A percentile compares a stretch with the other conserved stretches of the same genome.
Evolutionary conservation across 129 eudicot genomes (phyloP).

Genomic region (Escallonia rubra): DNA sequence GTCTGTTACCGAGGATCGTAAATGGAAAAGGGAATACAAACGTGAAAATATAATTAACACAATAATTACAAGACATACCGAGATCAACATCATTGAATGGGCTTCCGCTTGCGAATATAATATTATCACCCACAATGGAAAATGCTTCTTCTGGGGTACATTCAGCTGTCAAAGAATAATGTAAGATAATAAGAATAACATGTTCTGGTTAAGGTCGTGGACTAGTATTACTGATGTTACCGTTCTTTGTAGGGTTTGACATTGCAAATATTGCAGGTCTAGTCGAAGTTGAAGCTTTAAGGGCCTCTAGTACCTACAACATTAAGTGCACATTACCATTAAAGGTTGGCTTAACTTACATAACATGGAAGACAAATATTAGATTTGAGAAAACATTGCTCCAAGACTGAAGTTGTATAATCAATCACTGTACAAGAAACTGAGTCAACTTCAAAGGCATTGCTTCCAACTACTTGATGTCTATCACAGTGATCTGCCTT

Average conservation of each 20-base stretch:
- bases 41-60: background rate
- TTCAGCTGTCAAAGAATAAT: conserved; percentile 52
- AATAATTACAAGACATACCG: conserved; percentile 41
- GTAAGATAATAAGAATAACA: conserved; percentile 1
- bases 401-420: background rate
- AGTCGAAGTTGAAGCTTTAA: conserved; percentile 85
- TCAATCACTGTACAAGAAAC: background rate
- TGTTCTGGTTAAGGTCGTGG: conserved; percentile 4
- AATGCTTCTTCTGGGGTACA: conserved; percentile 93
- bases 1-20: background rate
- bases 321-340: background rate
- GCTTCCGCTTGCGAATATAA: conserved; percentile 88
- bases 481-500: background rate
- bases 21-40: background rate
- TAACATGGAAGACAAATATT: background rate
- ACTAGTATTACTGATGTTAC: conserved; percentile 31
- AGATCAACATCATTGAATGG: conserved; percentile 82
- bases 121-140: conserved; percentile 77
- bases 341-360: background rate
- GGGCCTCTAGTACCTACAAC: conserved; percentile 84
- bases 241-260: conserved; percentile 95
- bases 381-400: background rate
- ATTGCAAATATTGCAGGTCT: conserved; percentile 96
- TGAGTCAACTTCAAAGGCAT: background rate
- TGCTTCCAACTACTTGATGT: background rate